Evolutionary conservation across 2,329 filamentous ascomycete species (phyloP), one percentile per base, ranked within the genome.

Genomic region (Tetracladium maxilliforme): DNA sequence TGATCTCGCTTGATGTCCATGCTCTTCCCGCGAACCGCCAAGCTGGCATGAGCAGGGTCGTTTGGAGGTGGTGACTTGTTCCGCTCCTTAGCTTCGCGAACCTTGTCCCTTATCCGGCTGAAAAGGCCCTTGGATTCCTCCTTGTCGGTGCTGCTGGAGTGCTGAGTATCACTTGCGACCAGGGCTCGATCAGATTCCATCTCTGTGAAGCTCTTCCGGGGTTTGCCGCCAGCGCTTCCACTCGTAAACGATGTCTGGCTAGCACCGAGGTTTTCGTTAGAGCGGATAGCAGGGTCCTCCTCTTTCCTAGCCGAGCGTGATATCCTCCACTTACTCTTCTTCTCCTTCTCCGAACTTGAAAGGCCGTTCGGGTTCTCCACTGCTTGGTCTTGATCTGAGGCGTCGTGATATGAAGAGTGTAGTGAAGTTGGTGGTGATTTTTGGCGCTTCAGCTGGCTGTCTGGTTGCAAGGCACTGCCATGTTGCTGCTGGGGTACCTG

Each of bases 71-170:
- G n/a, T n/a, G n/a, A n/a, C n/a, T n/a, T n/a, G n/a, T 64, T 61
- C 21, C 72, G 69, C 16, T 69, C 56, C 23, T 53, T 56, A 6
- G 50, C 54, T 24, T 58, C 49, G 8, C 54, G 58, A 28, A 76
- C 58, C 47, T 74, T 77, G 33, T 64, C 68, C 34, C 71, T 64
- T 34, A 77, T 62, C 55, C 73, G 77, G 6, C 63, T 67, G 34
- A 77, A 64, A 3, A 70, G 58, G 3, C 69, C 64, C 33, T 64
- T 71, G 45, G 64, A 70, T 17, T 46, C 44, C 27, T 43, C 39
- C 18, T 37, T 37, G 14, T 37, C 32, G 32, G 24, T 35, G 16
- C 16, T 29, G 23, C 9, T 30, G 16, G n/a, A 19, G 22, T 33
- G 31, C 23, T 24, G 30, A 10, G 22, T 22, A 19, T 26, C 21